Evolutionary conservation across 2,329 filamentous ascomycete species (phyloP), one percentile per base, ranked within the genome.

Genomic region (Venturia carpophila): DNA sequence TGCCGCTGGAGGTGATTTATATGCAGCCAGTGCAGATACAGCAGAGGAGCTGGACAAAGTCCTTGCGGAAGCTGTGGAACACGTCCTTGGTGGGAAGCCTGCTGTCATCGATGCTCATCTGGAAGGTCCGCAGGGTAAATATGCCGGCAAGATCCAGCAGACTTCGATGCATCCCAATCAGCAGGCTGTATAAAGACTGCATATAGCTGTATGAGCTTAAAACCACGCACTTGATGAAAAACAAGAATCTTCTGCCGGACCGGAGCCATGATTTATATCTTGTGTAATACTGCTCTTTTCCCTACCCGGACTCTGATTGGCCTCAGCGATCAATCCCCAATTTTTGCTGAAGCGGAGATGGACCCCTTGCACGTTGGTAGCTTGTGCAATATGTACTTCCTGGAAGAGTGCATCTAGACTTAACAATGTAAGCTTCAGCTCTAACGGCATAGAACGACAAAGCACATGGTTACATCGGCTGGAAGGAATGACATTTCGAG

Each of bases 1-100:
- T 6, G 85, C 87, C 0, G 80, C 82, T 0, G 86, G 86, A 7
- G 85, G 85, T 0, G 78, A 84, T 63, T 71, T 85, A 2, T 88
- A 85, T 83, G 84, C 85, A 5, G 84, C 79, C 6, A 78, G 81
- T 66, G 85, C 85, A 0, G 78, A 80, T 0, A 85, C 80, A 5
- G 81, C 81, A 1, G 78, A 79, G 4, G 82, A 88, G 49, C 70
- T 89, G 62, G 76, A 79, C 1, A 78, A 75, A 65, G 70, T 83
- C 61, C 71, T 88, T 62, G 80, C 80, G 0, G 78, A 84, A 70
- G 87, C 86, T 7, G 79, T 89, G 9, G 76, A 84, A 69, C 80
- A 78, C 43, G 86, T 89, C 5, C 73, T 83, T 68, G 73, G 70
- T 27, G 85, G 85, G 0, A 80, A 72, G 13, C 82, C 79, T n/a